These are phyloP conservation scores for Penicillium sp. DNA, from an alignment of 2,329 filamentous ascomycete species.

Conservation along the genomic window DNA sequence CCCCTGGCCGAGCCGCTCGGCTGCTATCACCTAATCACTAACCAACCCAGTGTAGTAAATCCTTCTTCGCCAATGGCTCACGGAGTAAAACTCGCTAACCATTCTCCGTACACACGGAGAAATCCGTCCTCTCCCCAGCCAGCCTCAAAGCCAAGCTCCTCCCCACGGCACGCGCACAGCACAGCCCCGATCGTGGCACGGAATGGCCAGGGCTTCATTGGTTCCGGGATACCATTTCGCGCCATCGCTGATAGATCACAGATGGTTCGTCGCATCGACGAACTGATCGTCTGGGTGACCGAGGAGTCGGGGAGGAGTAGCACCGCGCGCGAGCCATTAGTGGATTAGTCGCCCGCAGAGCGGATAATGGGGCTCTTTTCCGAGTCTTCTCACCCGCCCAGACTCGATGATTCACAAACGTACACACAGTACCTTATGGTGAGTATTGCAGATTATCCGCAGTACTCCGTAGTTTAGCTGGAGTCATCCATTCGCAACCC, in stretches of 20 bases:
- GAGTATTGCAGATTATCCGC: not conserved
- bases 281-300: not conserved
- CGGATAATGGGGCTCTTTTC: not conserved
- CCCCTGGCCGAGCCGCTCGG: not conserved
- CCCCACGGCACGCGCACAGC: slow-evolving; percentile 3
- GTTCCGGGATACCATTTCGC: not conserved
- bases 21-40: too few species aligned
- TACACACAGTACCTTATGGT: too few species aligned
- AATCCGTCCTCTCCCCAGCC: not conserved
- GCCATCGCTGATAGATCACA: slow-evolving; percentile 14
- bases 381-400: not conserved
- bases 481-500: not conserved
- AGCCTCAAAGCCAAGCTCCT: not conserved
- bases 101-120: not conserved
- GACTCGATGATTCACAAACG: not conserved
- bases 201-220: not conserved
- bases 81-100: not conserved
- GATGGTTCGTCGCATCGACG: slow-evolving; percentile 1
- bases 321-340: not conserved
- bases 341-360: not conserved
- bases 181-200: slow-evolving; percentile 10
- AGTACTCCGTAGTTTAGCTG: not conserved
- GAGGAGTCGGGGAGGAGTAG: not conserved
- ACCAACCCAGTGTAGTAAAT: too few species aligned
- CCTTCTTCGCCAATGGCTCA: not conserved